Evolutionary conservation across 768 basidiomycete genomes (phyloP).

Genomic region (Rhizopogon roseolus): DNA sequence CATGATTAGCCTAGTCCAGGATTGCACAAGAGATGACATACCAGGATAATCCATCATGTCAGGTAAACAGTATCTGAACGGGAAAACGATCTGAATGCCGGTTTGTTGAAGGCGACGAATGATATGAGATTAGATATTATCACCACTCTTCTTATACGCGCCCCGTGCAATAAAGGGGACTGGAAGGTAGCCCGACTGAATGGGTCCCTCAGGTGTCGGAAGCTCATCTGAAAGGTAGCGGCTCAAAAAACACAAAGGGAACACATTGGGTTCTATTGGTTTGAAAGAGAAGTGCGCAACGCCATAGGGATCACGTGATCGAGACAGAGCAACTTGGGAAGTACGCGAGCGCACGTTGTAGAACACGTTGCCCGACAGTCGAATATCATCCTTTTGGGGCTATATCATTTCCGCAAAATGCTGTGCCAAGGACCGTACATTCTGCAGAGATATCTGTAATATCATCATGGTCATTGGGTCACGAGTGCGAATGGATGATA

Average conservation of each 20-base stretch:
- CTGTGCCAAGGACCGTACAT: neutral
- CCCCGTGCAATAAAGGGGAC: neutral
- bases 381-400: neutral
- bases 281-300: neutral
- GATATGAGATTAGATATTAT: neutral
- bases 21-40: neutral
- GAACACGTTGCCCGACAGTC: neutral
- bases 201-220: too few relatives aligned
- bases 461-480: neutral
- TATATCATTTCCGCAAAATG: neutral
- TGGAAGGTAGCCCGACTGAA: neutral
- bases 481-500: neutral
- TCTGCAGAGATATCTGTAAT: neutral
- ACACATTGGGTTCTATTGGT: neutral
- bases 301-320: slow-evolving; percentile 12
- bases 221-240: slow-evolving; percentile 12
- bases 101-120: neutral
- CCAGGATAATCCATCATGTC: neutral
- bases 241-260: slow-evolving; percentile 14
- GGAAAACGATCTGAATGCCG: neutral
- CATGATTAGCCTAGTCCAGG: neutral
- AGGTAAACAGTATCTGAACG: neutral
- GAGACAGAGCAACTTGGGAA: slow-evolving; percentile 21
- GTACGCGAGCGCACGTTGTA: slow-evolving; percentile 20
- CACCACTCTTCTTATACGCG: neutral